Evolutionary conservation across 2,329 filamentous ascomycete species (phyloP), one percentile per base, ranked within the genome.

Genomic region (Microascus cirrosus): DNA sequence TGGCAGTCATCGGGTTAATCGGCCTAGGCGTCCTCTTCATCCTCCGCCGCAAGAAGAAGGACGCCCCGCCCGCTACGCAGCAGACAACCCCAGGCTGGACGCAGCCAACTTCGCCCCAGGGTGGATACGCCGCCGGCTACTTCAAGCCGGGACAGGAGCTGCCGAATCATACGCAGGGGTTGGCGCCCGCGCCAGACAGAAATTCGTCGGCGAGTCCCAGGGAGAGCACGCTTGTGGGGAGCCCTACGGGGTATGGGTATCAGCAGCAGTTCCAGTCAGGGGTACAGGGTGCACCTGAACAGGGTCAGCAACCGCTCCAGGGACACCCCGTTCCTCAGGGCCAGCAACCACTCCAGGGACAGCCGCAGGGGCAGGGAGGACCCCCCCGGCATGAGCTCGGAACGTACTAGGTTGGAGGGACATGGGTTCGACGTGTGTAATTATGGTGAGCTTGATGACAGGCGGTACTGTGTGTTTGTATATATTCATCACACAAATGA

Each of bases 1-100:
- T 73, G 10, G 71, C 63, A 0, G 67, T 64, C 32, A 62, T 73
- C 39, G 69, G 62, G 28, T 58, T 66, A 20, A 66, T 61, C 20
- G 60, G 68, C 13, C 67, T 63, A n/a, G 59, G 66, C 10, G 67
- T 67, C 59, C 65, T 73, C 60, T 59, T 69, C 59, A 62, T 71
- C 54, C 66, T 70, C 59, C 55, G 53, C 36, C 65, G 62, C 58
- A 64, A 65, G 59, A 70, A 65, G 61, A 62, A 64, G 53, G 34
- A 61, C 22, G 39, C 61, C 24, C 54, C 60, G 11, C 57, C 25
- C 25, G 13, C 57, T 18, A 53, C 11, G 28, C 61, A 63, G 53
- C 63, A 63, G 56, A 25, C 62, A 60, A 52, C 57, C 25, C 22
- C 42, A 12, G 53, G n/a, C 55, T 53, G 34, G 22, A 32, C 24